Conservation (phyloP, 164 flowering plant species). For the Malania oleifera region DNA sequence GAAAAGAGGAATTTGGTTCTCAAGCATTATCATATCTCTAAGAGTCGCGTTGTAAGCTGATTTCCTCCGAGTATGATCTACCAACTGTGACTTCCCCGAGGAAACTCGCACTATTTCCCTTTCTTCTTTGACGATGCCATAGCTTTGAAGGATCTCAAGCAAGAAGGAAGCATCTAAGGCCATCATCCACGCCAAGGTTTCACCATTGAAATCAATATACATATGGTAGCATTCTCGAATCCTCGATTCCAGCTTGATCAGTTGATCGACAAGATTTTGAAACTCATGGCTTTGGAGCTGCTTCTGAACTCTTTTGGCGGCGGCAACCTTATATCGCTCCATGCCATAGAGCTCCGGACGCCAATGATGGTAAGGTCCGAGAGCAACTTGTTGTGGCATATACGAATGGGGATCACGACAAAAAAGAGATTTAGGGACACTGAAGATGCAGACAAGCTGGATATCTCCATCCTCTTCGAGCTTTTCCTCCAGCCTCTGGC, state of each 20-base stretch:
- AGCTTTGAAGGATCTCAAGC: not conserved
- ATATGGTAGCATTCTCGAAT: not conserved
- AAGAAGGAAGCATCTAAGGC: not conserved
- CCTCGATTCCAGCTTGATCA: not conserved
- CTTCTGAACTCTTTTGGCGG: not conserved
- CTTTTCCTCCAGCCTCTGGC: too few species aligned
- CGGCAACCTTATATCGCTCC: not conserved
- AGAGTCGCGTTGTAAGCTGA: constrained; percentile 18
- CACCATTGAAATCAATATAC: not conserved
- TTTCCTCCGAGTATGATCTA: constrained; percentile 12
- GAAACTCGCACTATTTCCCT: not conserved
- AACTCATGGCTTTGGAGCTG: not conserved
- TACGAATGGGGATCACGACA: not conserved
- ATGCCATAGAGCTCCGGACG: not conserved
- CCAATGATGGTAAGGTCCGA: not conserved
- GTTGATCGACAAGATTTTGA: not conserved
- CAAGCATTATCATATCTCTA: constrained; percentile 30
- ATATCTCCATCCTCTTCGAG: not conserved
- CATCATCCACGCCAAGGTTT: constrained; percentile 1
- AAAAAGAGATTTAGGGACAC: not conserved
- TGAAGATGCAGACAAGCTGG: not conserved
- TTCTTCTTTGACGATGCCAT: not conserved
- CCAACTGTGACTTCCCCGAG: constrained; percentile 10
- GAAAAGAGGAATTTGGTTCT: constrained; percentile 35
- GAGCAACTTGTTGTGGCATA: not conserved